These are phyloP conservation scores for maize (Zea mays) DNA, from an alignment of 176 grass and related monocot genomes.

Conservation along the genomic window Zm-B73-REFERENCE-NAM-5.0 NC_050096.1:77164501-77165000, in stretches of 20 bases:
- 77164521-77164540: not conserved
- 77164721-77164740: conserved; percentile 53
- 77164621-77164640: conserved; percentile 13
- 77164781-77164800: conserved; percentile 9
- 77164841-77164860: conserved; percentile 11
- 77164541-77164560: not conserved
- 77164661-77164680: conserved; percentile 38
- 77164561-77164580: not conserved
- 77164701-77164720: conserved; percentile 39
- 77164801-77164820: not conserved
- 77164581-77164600: not conserved
- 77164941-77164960: not conserved
- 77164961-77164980: not conserved
- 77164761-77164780: conserved; percentile 51
- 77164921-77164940: not conserved
- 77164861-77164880: not conserved
- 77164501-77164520: conserved; percentile 9
- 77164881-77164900: conserved; percentile 3
- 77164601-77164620: not conserved
- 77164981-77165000: not conserved
- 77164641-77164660: conserved; percentile 24
- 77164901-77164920: conserved; percentile 8
- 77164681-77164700: conserved; percentile 25
- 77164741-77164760: conserved; percentile 51
- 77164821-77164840: not conserved